A percentile compares a stretch with the other conserved stretches of the same genome.
These are phyloP conservation scores for Blastomyces parvus DNA, from an alignment of 2,329 filamentous ascomycete genomes.

Conservation along the genomic window DNA sequence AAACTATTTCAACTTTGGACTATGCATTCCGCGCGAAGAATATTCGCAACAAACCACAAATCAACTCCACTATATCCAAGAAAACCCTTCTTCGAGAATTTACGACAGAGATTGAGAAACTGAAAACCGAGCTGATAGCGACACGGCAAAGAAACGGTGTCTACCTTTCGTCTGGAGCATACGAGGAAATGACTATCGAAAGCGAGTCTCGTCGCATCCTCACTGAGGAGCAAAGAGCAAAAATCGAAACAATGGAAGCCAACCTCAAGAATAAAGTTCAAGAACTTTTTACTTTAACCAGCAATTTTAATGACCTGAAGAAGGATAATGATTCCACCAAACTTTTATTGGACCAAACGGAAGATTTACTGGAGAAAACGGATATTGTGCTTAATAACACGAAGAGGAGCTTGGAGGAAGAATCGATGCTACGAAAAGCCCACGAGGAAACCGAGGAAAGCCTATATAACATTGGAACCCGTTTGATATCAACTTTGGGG, in stretches of 20 bases:
- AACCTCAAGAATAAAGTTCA: conserved; percentile 90
- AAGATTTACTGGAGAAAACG: conserved; percentile 73
- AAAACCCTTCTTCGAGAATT: conserved; percentile 87
- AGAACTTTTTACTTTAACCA: conserved; percentile 77
- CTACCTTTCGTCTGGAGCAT: conserved; percentile 78
- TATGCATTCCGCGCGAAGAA: conserved; percentile 98
- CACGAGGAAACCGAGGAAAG: conserved; percentile 76
- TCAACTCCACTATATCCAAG: conserved; percentile 86
- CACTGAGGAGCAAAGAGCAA: conserved; percentile 82
- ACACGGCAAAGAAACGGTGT: conserved; percentile 91
- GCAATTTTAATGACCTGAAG: conserved; percentile 77
- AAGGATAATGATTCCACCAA: conserved; percentile 78
- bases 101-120: conserved; percentile 81
- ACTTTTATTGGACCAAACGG: conserved; percentile 64
- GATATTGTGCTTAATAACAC: conserved; percentile 75
- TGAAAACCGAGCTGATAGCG: conserved; percentile 87
- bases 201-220: conserved; percentile 88
- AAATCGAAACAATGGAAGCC: conserved; percentile 82
- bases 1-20: conserved; percentile 95
- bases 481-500: conserved; percentile 67
- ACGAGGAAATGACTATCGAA: conserved; percentile 82
- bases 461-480: conserved; percentile 61
- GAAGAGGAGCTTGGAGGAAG: conserved; percentile 64
- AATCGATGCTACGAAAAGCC: conserved; percentile 68
- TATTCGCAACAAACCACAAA: conserved; percentile 93